Conservation (phyloP, 352 stramenopile genomes). For the Thalassiosira mediterranea region DNA sequence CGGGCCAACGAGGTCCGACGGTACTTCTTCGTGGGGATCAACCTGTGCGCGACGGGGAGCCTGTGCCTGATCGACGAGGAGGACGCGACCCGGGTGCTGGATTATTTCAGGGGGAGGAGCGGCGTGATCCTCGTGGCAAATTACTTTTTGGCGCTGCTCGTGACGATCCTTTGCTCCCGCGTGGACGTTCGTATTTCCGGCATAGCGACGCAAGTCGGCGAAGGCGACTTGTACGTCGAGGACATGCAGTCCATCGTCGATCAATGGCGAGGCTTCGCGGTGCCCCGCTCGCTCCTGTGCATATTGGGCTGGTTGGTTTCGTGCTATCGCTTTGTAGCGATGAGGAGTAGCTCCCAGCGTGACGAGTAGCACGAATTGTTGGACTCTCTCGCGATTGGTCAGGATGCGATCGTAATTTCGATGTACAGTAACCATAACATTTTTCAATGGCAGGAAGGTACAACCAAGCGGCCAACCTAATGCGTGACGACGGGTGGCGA, state of each 20-base stretch:
- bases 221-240: conserved; percentile 1
- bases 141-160: conserved; percentile 26
- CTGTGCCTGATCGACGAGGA: conserved; percentile 30
- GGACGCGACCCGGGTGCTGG: conserved; percentile 1
- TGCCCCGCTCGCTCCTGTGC: conserved; percentile 22
- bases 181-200: conserved; percentile 16
- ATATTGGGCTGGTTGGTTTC: conserved; percentile 32
- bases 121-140: conserved; percentile 1
- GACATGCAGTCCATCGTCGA: conserved; percentile 23
- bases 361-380: too few relatives aligned
- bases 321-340: conserved; percentile 29
- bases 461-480: too few relatives aligned
- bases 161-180: conserved; percentile 27
- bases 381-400: too few relatives aligned
- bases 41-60: conserved; percentile 18
- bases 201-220: conserved; percentile 7
- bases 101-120: conserved; percentile 7
- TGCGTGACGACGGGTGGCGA: too few relatives aligned
- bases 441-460: too few relatives aligned
- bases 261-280: conserved; percentile 29
- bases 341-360: not conserved
- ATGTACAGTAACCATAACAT: too few relatives aligned
- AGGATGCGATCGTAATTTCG: too few relatives aligned
- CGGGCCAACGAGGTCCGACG: conserved; percentile 22
- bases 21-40: conserved; percentile 37